These are phyloP conservation scores for Fraxinus sp. DNA, from an alignment of 305 asterid genomes.

Conservation along the genomic window DNA sequence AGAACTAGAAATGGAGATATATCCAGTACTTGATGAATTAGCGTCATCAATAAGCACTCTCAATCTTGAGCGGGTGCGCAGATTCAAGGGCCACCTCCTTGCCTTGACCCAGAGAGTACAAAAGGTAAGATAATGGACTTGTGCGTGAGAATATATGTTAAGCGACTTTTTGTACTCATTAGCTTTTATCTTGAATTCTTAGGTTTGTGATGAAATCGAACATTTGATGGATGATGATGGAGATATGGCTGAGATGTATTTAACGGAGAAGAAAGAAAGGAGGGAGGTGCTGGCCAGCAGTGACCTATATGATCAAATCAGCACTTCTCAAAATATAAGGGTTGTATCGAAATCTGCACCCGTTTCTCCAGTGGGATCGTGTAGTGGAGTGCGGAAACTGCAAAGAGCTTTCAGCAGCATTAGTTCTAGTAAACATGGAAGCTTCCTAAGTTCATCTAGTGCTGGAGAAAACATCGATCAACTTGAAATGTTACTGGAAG, in stretches of 20 bases:
- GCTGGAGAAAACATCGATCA: conserved; percentile 82
- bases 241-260: conserved; percentile 99
- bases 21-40: conserved; percentile 93
- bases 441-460: conserved; percentile 67
- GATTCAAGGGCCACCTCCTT: conserved; percentile 92
- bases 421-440: conserved; percentile 76
- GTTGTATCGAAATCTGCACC: conserved; percentile 69
- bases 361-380: conserved; percentile 76
- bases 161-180: conserved; percentile 10
- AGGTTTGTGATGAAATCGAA: conserved; percentile 96
- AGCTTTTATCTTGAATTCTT: conserved; percentile 24
- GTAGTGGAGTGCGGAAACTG: conserved; percentile 50
- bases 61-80: conserved; percentile 92
- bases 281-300: conserved; percentile 48
- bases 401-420: conserved; percentile 86
- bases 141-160: conserved; percentile 1
- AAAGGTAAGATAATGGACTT: conserved; percentile 50
- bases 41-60: conserved; percentile 86
- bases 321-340: conserved; percentile 32
- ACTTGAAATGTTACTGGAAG: conserved; percentile 97
- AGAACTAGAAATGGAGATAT: conserved; percentile 79
- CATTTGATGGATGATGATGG: conserved; percentile 98
- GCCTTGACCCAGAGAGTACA: conserved; percentile 94
- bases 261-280: conserved; percentile 91
- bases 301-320: conserved; percentile 52